phyloP scores from a whole-genome alignment of 768 basidiomycete species.

The Mycena polygramma region DNA sequence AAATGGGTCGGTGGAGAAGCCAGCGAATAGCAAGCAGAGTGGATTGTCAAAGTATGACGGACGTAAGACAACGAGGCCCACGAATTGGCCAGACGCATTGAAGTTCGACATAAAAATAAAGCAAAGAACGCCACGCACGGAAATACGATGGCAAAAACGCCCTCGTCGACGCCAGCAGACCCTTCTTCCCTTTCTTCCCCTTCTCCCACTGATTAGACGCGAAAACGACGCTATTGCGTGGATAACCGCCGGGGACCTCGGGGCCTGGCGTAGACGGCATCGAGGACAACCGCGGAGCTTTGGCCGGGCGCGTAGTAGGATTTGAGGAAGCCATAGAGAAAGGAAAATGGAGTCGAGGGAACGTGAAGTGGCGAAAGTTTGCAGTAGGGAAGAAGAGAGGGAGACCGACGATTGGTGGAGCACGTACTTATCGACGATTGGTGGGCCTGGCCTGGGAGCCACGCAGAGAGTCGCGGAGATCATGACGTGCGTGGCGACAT shows the following conservation, averaged over 20 bases:
- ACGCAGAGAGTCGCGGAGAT: too few species aligned
- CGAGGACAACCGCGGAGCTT: slow-evolving; percentile 9
- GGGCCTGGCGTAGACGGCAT: slow-evolving; percentile 17
- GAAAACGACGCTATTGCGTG: slow-evolving; percentile 25
- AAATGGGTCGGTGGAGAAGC: too few species aligned
- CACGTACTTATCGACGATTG: too few species aligned
- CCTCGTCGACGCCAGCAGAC: too few species aligned
- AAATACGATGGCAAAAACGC: neutral
- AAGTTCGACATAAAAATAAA: neutral
- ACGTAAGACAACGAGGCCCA: too few species aligned
- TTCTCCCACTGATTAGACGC: slow-evolving; percentile 17
- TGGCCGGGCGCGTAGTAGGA: slow-evolving; percentile 8
- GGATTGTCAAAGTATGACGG: too few species aligned
- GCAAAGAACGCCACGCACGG: neutral
- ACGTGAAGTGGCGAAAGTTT: neutral
- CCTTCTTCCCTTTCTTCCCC: neutral
- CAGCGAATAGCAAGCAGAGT: too few species aligned
- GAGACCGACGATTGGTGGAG: too few species aligned
- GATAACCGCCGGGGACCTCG: slow-evolving; percentile 21
- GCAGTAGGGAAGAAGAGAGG: too few species aligned
- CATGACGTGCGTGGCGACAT: too few species aligned
- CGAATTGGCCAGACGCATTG: neutral
- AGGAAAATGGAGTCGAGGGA: neutral
- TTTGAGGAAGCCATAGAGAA: neutral
- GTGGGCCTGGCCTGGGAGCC: too few species aligned